phyloP scores from a whole-genome alignment of 345 rosid genomes.

The Trapa bicornis region DNA sequence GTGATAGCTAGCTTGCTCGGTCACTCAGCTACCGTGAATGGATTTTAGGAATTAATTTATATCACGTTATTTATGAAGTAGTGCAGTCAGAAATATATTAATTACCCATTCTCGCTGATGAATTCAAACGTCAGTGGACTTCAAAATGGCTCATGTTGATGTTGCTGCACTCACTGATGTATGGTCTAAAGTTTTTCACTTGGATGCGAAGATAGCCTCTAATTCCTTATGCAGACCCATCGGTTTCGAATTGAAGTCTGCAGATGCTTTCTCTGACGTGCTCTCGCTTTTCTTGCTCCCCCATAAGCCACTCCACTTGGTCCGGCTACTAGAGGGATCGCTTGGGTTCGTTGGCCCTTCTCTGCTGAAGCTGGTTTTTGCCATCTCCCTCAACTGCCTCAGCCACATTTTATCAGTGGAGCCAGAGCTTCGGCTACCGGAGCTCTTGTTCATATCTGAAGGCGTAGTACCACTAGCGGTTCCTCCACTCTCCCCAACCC shows the following conservation, averaged over 20 bases:
- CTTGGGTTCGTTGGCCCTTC: slow-evolving; percentile 32
- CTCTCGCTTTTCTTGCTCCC: slow-evolving; percentile 48
- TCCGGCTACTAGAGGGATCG: slow-evolving; percentile 64
- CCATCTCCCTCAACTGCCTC: slow-evolving; percentile 67
- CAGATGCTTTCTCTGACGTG: slow-evolving; percentile 35
- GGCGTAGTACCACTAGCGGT: slow-evolving; percentile 10
- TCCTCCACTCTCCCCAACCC: slow-evolving; percentile 24
- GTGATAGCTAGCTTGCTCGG: too few species aligned
- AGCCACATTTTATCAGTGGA: slow-evolving; percentile 52
- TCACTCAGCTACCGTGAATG: too few species aligned
- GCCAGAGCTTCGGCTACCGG: slow-evolving; percentile 55
- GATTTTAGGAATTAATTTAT: too few species aligned
- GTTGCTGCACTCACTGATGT: neutral
- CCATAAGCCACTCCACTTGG: slow-evolving; percentile 68
- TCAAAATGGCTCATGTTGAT: neutral
- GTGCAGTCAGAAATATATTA: too few species aligned
- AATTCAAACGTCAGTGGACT: neutral
- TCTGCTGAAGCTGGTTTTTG: slow-evolving; percentile 62
- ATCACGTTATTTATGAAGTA: too few species aligned
- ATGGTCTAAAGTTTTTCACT: slow-evolving; percentile 15
- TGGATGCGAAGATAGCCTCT: slow-evolving; percentile 75
- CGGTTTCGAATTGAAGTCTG: slow-evolving; percentile 45
- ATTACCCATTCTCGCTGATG: neutral
- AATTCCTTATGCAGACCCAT: slow-evolving; percentile 60
- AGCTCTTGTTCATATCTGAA: slow-evolving; percentile 33